Percentiles rank a stretch among this genome's conserved stretches.
Evolutionary conservation across 1,284 basidiomycete genomes (phyloP).

Genomic region (Trametes sp.): DNA sequence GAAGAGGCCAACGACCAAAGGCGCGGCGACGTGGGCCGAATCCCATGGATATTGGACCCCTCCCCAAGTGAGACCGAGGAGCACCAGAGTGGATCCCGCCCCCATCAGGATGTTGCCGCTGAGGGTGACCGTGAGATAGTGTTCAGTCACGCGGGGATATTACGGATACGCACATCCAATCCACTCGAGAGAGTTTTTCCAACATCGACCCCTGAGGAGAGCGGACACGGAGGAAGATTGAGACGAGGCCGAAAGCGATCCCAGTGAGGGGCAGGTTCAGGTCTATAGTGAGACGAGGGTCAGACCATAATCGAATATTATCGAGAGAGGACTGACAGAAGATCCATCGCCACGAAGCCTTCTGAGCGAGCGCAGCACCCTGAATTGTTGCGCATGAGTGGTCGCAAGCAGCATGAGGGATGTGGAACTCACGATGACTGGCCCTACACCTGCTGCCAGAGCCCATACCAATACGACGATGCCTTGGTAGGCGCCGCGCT

Average conservation of each 20-base stretch:
- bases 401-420: too few species aligned
- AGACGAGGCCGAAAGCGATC: slow-evolving; percentile 44
- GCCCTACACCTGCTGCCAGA: slow-evolving; percentile 44
- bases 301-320: not conserved
- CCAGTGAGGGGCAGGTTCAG: slow-evolving; percentile 48
- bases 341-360: slow-evolving; percentile 37
- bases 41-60: slow-evolving; percentile 31
- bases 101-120: slow-evolving; percentile 33
- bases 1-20: slow-evolving; percentile 31
- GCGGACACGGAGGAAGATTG: slow-evolving; percentile 42
- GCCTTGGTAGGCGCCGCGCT: slow-evolving; percentile 48
- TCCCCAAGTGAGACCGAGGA: slow-evolving; percentile 33
- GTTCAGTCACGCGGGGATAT: too few species aligned
- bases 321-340: slow-evolving; percentile 34
- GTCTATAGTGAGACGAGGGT: slow-evolving; percentile 25
- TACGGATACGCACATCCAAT: slow-evolving; percentile 37
- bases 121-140: not conserved
- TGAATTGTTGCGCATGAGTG: too few species aligned
- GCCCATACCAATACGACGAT: slow-evolving; percentile 45
- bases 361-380: slow-evolving; percentile 8
- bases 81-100: slow-evolving; percentile 21
- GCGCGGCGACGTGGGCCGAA: slow-evolving; percentile 29
- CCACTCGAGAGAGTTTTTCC: slow-evolving; percentile 34
- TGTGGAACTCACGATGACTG: slow-evolving; percentile 44
- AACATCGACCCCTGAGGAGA: slow-evolving; percentile 37